Base-by-base conservation (phyloP, 108 stramenopile species). In the Ochromonas danica region DNA sequence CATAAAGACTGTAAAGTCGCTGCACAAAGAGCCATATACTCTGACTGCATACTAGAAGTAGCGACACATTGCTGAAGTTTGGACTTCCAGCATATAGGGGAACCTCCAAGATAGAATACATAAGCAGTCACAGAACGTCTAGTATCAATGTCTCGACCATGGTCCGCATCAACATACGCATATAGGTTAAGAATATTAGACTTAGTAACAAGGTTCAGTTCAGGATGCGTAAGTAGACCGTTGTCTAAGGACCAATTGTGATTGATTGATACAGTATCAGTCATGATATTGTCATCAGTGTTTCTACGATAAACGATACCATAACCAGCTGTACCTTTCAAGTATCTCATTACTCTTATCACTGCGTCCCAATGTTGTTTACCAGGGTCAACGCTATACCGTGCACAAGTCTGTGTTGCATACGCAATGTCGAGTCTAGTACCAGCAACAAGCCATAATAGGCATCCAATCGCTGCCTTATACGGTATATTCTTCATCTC, bases 91-190 rank as follows among this genome's bases (percentile, higher is more conserved):
- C 45, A n/a, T 42, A 75, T 60, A 75, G 72, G 72, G 31, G n/a
- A 17, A 75, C 51, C 51, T 30, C 25, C 72, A 42, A 57, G 51
- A 39, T 30, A 42, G 40, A 75, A 75, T 17, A 75, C 72, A 60
- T 57, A 75, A 42, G n/a, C 72, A 45, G 72, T 57, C 14, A 57
- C 45, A 39, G 72, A 75, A 27, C 72, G 72, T 27, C 72, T 45
- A 75, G 72, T 75, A 75, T 75, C 72, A 39, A 75, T 42, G 40
- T 75, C 72, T 31, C 31, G 17, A 75, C n/a, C 43, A 75, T 42
- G 28, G 40, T 45, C 72, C 72, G 45, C 43, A 75, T 75, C 51
- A 75, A 60, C 72, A 75, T 75, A 45, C 30, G 40, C 72, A 51
- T 51, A 75, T 75, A 22, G 30, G 6, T 22, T 67, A 67, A 33